These are phyloP conservation scores for Pseudofabraea citricarpa DNA, from an alignment of 2,329 filamentous ascomycete genomes.

Conservation along the genomic window DNA sequence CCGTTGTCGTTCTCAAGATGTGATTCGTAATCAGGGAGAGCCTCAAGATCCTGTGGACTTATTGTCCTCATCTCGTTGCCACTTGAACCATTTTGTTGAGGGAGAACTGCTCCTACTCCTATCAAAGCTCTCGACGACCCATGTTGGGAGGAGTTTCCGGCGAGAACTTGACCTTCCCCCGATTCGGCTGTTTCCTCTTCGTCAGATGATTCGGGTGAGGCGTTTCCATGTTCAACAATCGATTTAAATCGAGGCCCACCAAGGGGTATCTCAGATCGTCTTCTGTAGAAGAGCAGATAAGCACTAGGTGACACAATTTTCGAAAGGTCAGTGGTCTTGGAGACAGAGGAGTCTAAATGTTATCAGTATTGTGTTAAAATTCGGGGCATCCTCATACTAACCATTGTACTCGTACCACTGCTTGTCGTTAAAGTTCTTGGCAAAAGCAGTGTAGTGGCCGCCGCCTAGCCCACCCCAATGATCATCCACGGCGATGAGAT, in stretches of 20 bases:
- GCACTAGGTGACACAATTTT: conserved; percentile 70
- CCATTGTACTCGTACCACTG: conserved; percentile 98
- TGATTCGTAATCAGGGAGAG: conserved; percentile 19
- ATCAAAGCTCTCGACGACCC: conserved; percentile 85
- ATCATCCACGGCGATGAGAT: conserved; percentile 92
- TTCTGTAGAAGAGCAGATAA: conserved; percentile 93
- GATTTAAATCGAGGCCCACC: conserved; percentile 72
- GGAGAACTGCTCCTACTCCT: conserved; percentile 73
- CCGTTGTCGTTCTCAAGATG: conserved; percentile 17
- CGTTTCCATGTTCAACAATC: conserved; percentile 58
- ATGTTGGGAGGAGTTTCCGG: conserved; percentile 76
- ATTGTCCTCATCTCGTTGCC: conserved; percentile 22
- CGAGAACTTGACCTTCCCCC: conserved; percentile 87
- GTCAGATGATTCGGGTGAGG: conserved; percentile 21
- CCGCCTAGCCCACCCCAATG: conserved; percentile 91
- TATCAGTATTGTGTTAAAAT: too few relatives aligned
- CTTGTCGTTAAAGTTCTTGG: conserved; percentile 84
- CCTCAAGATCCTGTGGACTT: conserved; percentile 21
- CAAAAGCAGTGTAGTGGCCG: conserved; percentile 93
- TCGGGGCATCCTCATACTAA: too few relatives aligned
- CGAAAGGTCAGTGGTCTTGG: conserved; percentile 52
- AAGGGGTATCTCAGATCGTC: conserved; percentile 70
- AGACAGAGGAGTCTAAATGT: conserved; percentile 69
- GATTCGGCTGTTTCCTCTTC: conserved; percentile 42
- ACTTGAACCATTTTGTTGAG: conserved; percentile 52